Conservation (phyloP, 148 eudicot species). For the Rhododendron ferrugineum region DNA sequence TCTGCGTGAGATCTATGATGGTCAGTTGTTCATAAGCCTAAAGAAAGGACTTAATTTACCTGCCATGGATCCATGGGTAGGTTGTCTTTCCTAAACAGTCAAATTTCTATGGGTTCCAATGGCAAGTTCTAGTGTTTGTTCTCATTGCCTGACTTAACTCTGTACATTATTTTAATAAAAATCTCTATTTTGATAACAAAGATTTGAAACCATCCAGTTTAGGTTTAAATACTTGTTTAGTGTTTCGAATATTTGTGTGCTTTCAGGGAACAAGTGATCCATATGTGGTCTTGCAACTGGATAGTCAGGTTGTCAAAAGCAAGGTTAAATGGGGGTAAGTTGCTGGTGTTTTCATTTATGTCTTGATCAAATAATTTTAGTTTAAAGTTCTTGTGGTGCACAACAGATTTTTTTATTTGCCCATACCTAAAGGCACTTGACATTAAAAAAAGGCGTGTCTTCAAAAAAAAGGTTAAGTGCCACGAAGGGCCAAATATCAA, state of each 20-base stretch:
- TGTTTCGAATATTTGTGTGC: constrained; percentile 6
- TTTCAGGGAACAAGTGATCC: constrained; percentile 98
- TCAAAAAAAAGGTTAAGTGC: background rate
- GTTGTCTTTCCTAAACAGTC: constrained; percentile 18
- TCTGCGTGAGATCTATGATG: constrained; percentile 88
- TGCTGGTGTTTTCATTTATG: background rate
- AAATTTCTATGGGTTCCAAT: constrained; percentile 1
- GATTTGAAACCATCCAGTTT: background rate
- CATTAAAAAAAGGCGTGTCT: background rate
- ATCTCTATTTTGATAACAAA: background rate
- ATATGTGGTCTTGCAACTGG: constrained; percentile 75
- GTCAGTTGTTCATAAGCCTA: constrained; percentile 77
- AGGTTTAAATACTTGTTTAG: background rate
- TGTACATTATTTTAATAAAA: background rate
- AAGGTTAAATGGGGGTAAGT: constrained; percentile 91
- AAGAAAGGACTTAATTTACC: constrained; percentile 78
- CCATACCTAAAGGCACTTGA: background rate
- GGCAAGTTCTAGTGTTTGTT: background rate
- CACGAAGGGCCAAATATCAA: background rate
- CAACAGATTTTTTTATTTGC: background rate
- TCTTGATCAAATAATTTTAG: background rate
- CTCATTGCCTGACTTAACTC: background rate
- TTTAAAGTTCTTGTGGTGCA: background rate
- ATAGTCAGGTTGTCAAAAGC: constrained; percentile 80
- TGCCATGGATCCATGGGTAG: constrained; percentile 98